Evolutionary conservation across 257 asterid genomes (phyloP), one percentile per base, ranked within the genome.

Genomic region (Knoxia roxburghii): DNA sequence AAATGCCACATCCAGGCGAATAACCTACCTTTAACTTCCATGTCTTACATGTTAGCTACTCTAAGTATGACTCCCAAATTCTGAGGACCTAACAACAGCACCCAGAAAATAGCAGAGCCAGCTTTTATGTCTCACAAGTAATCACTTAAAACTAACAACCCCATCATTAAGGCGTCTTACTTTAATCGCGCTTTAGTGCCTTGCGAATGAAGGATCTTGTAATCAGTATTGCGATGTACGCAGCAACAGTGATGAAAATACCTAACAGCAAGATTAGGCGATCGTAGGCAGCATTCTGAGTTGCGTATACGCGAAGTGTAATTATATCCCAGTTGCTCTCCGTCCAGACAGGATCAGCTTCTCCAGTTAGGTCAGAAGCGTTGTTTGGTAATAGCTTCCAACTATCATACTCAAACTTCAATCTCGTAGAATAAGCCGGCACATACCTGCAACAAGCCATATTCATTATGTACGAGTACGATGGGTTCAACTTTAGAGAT

Each of bases 351-450:
- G 97, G 91, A 72, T 93, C 98, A 7, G 77, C 81, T 32, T 27
- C 65, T 14, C 75, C 84, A 84, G 76, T 77, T n/a, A 18, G 18
- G 68, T 87, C 88, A 7, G 97, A 85, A 67, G 86, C 61, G 68
- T 88, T 90, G 69, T 18, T 29, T 23, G 92, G 88, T 59, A 90
- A 76, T 54, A 94, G 74, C 26, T 70, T 80, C 99, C 99, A 94
- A 49, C 71, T 72, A 24, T 73, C 95, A 3, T 82, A 72, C 58
- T 85, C 91, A 14, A 81, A 88, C 80, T 83, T 85, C 76, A 94
- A 73, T 64, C 97, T 95, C 26, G 97, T 84, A 7, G 99, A 94
- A 77, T 94, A 94, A 20, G 99, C 95, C 40, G 99, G 97, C 50
- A 94, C 90, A 35, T 80, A 90, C 85, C 99, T 94, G 87, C 62